These are phyloP conservation scores for Pseudohalonectria lignicola DNA, from an alignment of 2,329 filamentous ascomycete genomes.

Conservation along the genomic window DNA sequence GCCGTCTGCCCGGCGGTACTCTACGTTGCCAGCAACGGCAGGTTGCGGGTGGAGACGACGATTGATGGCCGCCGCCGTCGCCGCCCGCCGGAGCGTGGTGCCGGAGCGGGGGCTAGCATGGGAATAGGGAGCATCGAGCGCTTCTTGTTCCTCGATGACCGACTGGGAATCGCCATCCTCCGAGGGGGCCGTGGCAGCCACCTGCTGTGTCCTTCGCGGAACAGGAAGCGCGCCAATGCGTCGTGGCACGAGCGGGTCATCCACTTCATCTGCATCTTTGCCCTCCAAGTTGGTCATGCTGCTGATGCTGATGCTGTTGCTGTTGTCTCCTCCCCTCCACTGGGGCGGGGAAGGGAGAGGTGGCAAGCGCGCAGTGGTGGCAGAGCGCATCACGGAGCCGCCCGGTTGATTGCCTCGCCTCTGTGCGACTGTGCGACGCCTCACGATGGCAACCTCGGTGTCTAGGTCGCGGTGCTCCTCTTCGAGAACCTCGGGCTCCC, in stretches of 20 bases:
- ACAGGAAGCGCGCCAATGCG: constrained; percentile 26
- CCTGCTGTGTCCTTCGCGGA: constrained; percentile 1
- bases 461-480: constrained; percentile 67
- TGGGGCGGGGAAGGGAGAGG: constrained; percentile 8
- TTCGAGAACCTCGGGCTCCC: constrained; percentile 56
- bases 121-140: constrained; percentile 60
- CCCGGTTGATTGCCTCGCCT: constrained; percentile 32
- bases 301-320: no score
- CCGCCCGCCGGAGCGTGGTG: constrained; percentile 60
- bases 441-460: constrained; percentile 68
- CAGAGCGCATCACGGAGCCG: constrained; percentile 34
- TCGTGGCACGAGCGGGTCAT: constrained; percentile 43
- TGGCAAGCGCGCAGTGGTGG: constrained; percentile 27
- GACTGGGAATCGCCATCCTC: constrained; percentile 34
- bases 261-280: constrained; percentile 23
- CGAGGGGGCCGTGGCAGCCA: constrained; percentile 3
- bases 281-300: neutral
- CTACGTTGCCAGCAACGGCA: constrained; percentile 38
- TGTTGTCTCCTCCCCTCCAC: neutral
- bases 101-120: constrained; percentile 62
- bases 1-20: constrained; percentile 60
- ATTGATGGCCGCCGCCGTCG: constrained; percentile 65
- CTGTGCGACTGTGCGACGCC: constrained; percentile 61
- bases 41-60: constrained; percentile 53
- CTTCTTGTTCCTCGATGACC: constrained; percentile 44